These are phyloP conservation scores for Calophaca sinica DNA, from an alignment of 306 rosid genomes.

Conservation along the genomic window DNA sequence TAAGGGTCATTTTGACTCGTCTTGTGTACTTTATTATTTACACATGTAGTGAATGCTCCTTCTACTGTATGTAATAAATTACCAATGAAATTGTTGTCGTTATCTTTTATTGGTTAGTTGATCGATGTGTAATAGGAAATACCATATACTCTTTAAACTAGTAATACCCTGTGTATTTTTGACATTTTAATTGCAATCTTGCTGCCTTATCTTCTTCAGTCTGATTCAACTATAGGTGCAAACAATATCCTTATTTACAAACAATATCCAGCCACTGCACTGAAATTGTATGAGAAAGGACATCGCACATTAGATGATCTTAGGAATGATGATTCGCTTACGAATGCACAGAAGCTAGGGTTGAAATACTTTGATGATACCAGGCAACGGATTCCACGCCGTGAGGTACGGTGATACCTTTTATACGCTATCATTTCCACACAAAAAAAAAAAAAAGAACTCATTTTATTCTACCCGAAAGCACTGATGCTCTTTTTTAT, in stretches of 20 bases:
- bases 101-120: constrained; percentile 16
- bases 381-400: constrained; percentile 77
- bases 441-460: not conserved
- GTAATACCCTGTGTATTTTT: not conserved
- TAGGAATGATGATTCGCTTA: constrained; percentile 69
- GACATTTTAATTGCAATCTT: constrained; percentile 26
- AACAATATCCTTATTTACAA: constrained; percentile 86
- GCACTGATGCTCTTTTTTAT: constrained; percentile 33
- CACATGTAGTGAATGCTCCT: not conserved
- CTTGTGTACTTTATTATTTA: constrained; percentile 17
- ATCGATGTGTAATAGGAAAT: constrained; percentile 15
- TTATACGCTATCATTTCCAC: constrained; percentile 11
- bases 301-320: constrained; percentile 79
- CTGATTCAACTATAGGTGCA: constrained; percentile 60
- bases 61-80: not conserved
- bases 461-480: not conserved
- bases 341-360: constrained; percentile 84
- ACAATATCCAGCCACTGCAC: constrained; percentile 92
- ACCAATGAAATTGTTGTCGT: not conserved
- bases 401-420: constrained; percentile 63
- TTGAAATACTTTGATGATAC: constrained; percentile 92
- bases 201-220: constrained; percentile 1
- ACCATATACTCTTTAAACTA: constrained; percentile 13
- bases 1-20: constrained; percentile 1
- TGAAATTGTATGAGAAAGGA: constrained; percentile 88